Evolutionary conservation across 202 grass and related monocot genomes (phyloP).

Genomic region (Panicum virgatum): DNA sequence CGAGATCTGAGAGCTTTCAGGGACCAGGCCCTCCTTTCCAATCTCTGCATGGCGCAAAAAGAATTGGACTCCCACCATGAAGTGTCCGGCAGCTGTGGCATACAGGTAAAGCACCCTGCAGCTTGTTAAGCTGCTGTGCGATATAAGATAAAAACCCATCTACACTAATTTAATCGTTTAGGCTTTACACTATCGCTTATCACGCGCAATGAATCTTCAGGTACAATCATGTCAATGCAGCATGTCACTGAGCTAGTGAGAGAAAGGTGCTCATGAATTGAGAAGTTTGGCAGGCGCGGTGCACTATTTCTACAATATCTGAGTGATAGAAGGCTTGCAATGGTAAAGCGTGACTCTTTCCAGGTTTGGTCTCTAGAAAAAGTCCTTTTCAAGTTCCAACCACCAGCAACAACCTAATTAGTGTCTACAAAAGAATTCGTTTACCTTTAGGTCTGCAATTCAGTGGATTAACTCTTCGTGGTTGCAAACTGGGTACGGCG

Average conservation of each 20-base stretch:
- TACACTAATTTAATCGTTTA: slow-evolving; percentile 38
- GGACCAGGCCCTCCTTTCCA: slow-evolving; percentile 33
- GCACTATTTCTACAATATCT: slow-evolving; percentile 25
- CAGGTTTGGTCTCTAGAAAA: slow-evolving; percentile 7
- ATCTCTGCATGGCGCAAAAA: slow-evolving; percentile 23
- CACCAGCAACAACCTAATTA: slow-evolving; percentile 38
- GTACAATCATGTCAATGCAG: slow-evolving; percentile 37
- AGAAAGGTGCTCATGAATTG: slow-evolving; percentile 14
- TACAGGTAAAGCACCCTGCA: slow-evolving; percentile 37
- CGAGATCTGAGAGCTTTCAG: slow-evolving; percentile 54
- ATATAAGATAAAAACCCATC: slow-evolving; percentile 16
- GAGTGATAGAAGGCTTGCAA: neutral
- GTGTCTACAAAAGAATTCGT: slow-evolving; percentile 21
- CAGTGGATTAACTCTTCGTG: slow-evolving; percentile 22
- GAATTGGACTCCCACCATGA: slow-evolving; percentile 40
- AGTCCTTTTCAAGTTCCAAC: slow-evolving; percentile 41
- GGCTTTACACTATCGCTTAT: slow-evolving; percentile 39
- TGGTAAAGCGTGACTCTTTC: slow-evolving; percentile 27
- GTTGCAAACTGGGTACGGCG: slow-evolving; percentile 18
- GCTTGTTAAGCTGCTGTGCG: slow-evolving; percentile 43
- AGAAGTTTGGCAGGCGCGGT: slow-evolving; percentile 7
- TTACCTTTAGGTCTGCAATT: slow-evolving; percentile 57
- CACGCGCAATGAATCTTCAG: slow-evolving; percentile 42
- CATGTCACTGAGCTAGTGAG: slow-evolving; percentile 37
- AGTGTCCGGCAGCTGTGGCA: slow-evolving; percentile 36